Evolutionary conservation across 805 yeast species (phyloP).

Genomic region (Metschnikowia kofuensis): DNA sequence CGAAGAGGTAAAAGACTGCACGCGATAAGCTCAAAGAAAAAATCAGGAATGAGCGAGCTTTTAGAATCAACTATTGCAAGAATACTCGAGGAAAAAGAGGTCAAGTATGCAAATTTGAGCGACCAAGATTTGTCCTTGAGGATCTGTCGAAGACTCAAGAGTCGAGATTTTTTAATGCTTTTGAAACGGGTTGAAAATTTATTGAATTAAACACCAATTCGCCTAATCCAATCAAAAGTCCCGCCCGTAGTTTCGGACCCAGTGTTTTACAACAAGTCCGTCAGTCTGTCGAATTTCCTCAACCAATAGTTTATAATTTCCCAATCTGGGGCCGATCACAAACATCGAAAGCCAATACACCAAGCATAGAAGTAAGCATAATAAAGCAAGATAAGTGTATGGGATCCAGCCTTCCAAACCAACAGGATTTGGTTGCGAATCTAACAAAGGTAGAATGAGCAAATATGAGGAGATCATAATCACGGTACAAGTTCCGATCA

Average conservation of each 20-base stretch:
- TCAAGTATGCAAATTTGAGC: conserved; percentile 3
- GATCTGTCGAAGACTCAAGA: conserved; percentile 13
- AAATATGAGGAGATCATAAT: conserved; percentile 47
- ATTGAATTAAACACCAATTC: conserved; percentile 1
- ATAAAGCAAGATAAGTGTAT: conserved; percentile 46
- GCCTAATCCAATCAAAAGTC: neutral
- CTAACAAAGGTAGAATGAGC: conserved; percentile 48
- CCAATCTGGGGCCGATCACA: conserved; percentile 42
- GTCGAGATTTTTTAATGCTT: conserved; percentile 11
- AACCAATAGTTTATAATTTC: conserved; percentile 44
- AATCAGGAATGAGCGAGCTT: conserved; percentile 3
- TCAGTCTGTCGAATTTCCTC: conserved; percentile 46
- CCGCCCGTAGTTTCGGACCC: conserved; percentile 41
- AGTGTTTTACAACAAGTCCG: conserved; percentile 55
- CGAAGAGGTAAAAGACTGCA: neutral
- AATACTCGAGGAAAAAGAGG: conserved; percentile 6
- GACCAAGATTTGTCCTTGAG: conserved; percentile 16
- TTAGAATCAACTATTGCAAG: conserved; percentile 7
- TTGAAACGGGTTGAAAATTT: conserved; percentile 15
- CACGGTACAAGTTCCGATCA: conserved; percentile 46
- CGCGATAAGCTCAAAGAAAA: conserved; percentile 1
- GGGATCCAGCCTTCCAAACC: conserved; percentile 46
- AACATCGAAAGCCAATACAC: conserved; percentile 57
- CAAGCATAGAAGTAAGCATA: conserved; percentile 42
- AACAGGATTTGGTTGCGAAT: conserved; percentile 36